Percentiles rank a stretch among this genome's conserved stretches.
Conservation (phyloP, 179 eudicot genomes). For the Silene vulgaris region DNA sequence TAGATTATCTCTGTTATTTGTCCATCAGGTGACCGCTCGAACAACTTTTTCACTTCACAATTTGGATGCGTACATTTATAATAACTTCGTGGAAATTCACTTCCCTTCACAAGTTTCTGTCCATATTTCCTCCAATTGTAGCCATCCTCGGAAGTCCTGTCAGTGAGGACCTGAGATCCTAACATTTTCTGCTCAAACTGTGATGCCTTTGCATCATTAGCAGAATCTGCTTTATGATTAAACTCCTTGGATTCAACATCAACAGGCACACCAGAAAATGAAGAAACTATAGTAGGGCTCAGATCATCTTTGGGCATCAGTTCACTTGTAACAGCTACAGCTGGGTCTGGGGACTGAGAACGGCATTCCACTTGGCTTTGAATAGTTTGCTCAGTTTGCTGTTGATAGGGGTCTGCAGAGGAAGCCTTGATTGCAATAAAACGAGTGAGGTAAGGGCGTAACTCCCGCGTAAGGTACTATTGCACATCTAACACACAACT, state of each 20-base stretch:
- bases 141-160: constrained; percentile 79
- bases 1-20: constrained; percentile 85
- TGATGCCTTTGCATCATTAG: constrained; percentile 36
- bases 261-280: constrained; percentile 29
- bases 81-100: constrained; percentile 80
- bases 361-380: constrained; percentile 44
- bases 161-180: constrained; percentile 40
- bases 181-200: constrained; percentile 49
- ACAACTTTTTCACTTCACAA: constrained; percentile 91
- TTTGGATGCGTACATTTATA: constrained; percentile 71
- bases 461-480: constrained; percentile 3
- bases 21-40: constrained; percentile 83
- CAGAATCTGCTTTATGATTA: constrained; percentile 36
- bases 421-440: constrained; percentile 44
- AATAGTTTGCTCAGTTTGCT: constrained; percentile 39
- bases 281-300: constrained; percentile 29
- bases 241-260: constrained; percentile 45
- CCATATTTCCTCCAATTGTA: constrained; percentile 87
- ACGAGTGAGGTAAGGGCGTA: constrained; percentile 17
- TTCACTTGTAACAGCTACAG: constrained; percentile 43
- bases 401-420: constrained; percentile 46
- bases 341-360: constrained; percentile 43
- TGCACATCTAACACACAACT: background rate
- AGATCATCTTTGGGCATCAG: constrained; percentile 37
- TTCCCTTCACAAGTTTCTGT: constrained; percentile 77